Evolutionary conservation across 1,284 basidiomycete genomes (phyloP).

Genomic region (Rhodotorula sp.): DNA sequence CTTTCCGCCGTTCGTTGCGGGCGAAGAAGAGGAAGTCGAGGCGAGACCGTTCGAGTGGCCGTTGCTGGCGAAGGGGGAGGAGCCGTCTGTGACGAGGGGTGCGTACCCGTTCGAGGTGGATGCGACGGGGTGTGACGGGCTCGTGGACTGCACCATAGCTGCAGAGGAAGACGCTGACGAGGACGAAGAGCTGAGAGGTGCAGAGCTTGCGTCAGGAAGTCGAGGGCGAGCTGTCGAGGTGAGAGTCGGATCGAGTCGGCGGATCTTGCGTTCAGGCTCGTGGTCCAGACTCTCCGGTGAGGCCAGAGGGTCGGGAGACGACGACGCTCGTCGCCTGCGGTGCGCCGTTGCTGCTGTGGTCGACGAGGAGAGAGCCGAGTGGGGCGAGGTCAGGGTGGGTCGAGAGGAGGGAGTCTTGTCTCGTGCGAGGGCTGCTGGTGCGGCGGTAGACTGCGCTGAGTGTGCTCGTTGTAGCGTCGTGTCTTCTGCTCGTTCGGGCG

Average conservation of each 20-base stretch:
- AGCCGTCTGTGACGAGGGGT: not conserved
- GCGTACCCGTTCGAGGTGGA: slow-evolving; percentile 13
- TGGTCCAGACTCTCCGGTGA: not conserved
- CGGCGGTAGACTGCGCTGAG: too few species aligned
- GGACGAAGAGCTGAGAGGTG: not conserved
- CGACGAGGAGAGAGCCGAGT: not conserved
- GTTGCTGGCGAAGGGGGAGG: slow-evolving; percentile 2
- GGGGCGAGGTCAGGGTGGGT: not conserved
- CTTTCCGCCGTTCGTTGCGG: not conserved
- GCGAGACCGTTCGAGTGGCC: slow-evolving; percentile 4
- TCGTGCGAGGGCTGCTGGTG: too few species aligned
- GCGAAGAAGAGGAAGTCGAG: too few species aligned
- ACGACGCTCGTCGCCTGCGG: not conserved
- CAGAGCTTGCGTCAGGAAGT: too few species aligned
- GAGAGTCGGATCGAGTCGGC: too few species aligned
- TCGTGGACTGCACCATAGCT: not conserved
- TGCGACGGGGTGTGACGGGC: not conserved
- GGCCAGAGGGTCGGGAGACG: not conserved
- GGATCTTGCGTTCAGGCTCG: not conserved
- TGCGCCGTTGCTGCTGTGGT: not conserved
- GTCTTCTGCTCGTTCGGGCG: too few species aligned
- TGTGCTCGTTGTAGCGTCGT: too few species aligned
- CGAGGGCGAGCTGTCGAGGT: too few species aligned
- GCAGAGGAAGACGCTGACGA: not conserved
- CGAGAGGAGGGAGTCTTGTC: not conserved